Conservation (phyloP, 768 basidiomycete species). For the Tephrocybe sp. region DNA sequence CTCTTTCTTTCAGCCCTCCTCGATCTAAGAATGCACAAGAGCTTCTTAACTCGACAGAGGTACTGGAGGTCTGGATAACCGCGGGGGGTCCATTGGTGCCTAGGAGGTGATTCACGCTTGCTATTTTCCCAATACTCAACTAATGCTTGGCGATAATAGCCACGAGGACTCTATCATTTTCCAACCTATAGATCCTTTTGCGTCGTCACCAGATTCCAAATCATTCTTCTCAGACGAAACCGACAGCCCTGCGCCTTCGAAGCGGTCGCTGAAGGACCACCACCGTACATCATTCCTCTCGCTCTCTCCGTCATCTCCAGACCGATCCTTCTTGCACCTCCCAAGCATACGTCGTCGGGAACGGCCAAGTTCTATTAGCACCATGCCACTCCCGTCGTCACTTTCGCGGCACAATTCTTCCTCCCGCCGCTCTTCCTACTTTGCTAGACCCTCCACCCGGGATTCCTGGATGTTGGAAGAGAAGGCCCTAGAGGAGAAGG, state of each 20-base stretch:
- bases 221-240: conserved; percentile 44
- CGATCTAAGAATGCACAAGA: conserved; percentile 17
- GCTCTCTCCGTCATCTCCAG: conserved; percentile 32
- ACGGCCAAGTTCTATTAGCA: conserved; percentile 30
- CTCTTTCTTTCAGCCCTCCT: conserved; percentile 19
- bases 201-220: conserved; percentile 37
- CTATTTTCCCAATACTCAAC: not conserved
- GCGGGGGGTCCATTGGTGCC: conserved; percentile 29
- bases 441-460: conserved; percentile 24
- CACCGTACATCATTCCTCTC: conserved; percentile 40
- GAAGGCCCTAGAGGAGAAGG: conserved; percentile 33
- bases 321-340: conserved; percentile 20
- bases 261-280: conserved; percentile 11
- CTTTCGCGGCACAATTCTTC: not conserved
- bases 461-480: conserved; percentile 31
- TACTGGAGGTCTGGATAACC: conserved; percentile 32
- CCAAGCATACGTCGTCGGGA: conserved; percentile 19
- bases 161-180: conserved; percentile 16
- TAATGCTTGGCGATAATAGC: conserved; percentile 7
- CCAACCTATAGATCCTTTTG: conserved; percentile 37
- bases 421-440: conserved; percentile 30
- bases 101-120: conserved; percentile 17
- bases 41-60: conserved; percentile 14
- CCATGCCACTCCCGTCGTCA: conserved; percentile 24
- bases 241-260: conserved; percentile 26